A percentile compares a stretch with the other conserved stretches of the same genome.
These are phyloP conservation scores for Harrya chromipes DNA, from an alignment of 768 basidiomycete genomes.

Conservation along the genomic window DNA sequence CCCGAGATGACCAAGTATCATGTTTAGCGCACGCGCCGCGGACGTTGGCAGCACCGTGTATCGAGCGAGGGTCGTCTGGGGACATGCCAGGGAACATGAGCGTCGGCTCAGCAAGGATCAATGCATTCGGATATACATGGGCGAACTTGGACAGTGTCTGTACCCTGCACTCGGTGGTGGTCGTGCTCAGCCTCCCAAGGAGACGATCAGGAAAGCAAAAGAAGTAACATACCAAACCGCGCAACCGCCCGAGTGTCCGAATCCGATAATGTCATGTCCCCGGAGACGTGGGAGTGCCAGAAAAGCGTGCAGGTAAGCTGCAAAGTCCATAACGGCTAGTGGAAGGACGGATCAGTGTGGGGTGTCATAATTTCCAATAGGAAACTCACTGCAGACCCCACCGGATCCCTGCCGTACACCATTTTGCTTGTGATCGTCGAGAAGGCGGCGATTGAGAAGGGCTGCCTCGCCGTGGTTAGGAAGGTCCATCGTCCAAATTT, in stretches of 20 bases:
- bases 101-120: constrained; percentile 30
- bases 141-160: constrained; percentile 18
- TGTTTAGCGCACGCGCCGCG: constrained; percentile 26
- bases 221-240: constrained; percentile 20
- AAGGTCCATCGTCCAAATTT: constrained; percentile 35
- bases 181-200: not conserved
- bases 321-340: constrained; percentile 24
- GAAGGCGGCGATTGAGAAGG: constrained; percentile 26
- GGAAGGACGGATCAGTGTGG: no score
- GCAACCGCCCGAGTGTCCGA: constrained; percentile 31
- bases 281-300: constrained; percentile 22
- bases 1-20: constrained; percentile 25
- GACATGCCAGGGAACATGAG: constrained; percentile 31
- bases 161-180: constrained; percentile 12
- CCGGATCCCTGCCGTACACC: no score
- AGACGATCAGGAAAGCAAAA: not conserved
- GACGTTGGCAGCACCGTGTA: constrained; percentile 31
- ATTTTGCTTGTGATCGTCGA: constrained; percentile 22
- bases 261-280: constrained; percentile 22
- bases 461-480: constrained; percentile 38
- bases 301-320: constrained; percentile 25
- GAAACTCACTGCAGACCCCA: constrained; percentile 25
- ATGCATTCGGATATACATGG: constrained; percentile 9
- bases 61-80: constrained; percentile 24
- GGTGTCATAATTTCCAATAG: no score